Evolutionary conservation across 2,329 filamentous ascomycete genomes (phyloP).

Genomic region (Trichoderma sp.): DNA sequence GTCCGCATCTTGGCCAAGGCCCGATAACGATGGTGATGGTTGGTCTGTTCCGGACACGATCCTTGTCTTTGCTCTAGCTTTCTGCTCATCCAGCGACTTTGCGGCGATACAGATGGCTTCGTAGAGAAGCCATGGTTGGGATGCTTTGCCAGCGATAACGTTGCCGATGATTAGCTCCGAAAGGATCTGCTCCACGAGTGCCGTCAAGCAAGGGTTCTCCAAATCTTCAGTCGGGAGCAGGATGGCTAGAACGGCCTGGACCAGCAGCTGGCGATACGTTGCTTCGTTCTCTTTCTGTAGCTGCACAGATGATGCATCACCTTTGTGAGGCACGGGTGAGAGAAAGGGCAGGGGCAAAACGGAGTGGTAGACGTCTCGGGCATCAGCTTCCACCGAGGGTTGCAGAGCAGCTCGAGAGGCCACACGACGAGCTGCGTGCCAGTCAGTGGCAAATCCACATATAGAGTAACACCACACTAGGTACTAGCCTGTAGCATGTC

Average conservation of each 20-base stretch:
- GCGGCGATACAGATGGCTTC: slow-evolving; percentile 75
- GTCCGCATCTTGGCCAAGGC: slow-evolving; percentile 16
- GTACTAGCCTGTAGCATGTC: slow-evolving; percentile 71
- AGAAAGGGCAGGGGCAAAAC: slow-evolving; percentile 79
- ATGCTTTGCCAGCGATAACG: slow-evolving; percentile 74
- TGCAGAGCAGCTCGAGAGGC: slow-evolving; percentile 61
- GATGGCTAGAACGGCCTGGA: slow-evolving; percentile 77
- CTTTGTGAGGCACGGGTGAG: slow-evolving; percentile 68
- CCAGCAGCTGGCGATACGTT: slow-evolving; percentile 84
- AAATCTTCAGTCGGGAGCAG: slow-evolving; percentile 91
- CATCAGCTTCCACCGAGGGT: slow-evolving; percentile 61
- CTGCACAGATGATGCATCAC: slow-evolving; percentile 51
- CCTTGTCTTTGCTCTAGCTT: slow-evolving; percentile 28
- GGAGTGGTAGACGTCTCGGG: slow-evolving; percentile 77
- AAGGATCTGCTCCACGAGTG: slow-evolving; percentile 83
- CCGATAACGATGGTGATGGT: neutral
- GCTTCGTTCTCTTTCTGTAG: slow-evolving; percentile 76
- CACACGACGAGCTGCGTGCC: slow-evolving; percentile 67
- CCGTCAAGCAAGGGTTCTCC: slow-evolving; percentile 80
- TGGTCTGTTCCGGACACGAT: slow-evolving; percentile 26
- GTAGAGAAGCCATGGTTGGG: slow-evolving; percentile 87
- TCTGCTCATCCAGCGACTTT: slow-evolving; percentile 42
- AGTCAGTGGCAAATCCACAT: slow-evolving; percentile 28
- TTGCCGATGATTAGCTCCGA: slow-evolving; percentile 88
- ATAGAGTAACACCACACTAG: slow-evolving; percentile 1